phyloP scores from a whole-genome alignment of 208 protist genomes.

The Trypanosoma cruzi region DNA sequence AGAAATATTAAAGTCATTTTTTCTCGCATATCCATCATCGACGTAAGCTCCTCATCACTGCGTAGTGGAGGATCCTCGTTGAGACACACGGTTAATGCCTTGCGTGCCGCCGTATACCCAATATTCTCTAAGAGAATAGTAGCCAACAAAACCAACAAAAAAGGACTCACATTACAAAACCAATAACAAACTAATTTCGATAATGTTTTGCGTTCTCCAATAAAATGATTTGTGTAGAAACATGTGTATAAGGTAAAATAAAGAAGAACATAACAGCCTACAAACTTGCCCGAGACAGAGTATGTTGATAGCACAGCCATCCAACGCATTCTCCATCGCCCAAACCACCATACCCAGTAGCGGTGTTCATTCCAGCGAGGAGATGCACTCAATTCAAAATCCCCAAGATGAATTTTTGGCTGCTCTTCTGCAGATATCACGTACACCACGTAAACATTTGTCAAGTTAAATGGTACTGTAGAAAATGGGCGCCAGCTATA shows the following conservation, averaged over 20 bases:
- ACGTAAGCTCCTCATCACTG: slow-evolving; percentile 48
- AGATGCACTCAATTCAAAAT: slow-evolving; percentile 33
- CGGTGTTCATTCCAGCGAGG: slow-evolving; percentile 21
- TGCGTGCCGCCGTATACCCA: slow-evolving; percentile 32
- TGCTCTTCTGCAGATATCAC: slow-evolving; percentile 36
- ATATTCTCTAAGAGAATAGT: slow-evolving; percentile 41
- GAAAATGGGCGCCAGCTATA: slow-evolving; percentile 76
- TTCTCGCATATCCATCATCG: slow-evolving; percentile 61
- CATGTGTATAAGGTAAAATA: slow-evolving; percentile 42
- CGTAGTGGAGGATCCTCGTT: slow-evolving; percentile 33
- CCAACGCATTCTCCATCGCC: slow-evolving; percentile 58
- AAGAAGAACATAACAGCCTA: slow-evolving; percentile 40
- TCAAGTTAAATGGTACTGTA: slow-evolving; percentile 43
- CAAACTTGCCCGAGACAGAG: slow-evolving; percentile 48
- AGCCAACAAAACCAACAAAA: slow-evolving; percentile 28
- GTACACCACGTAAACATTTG: slow-evolving; percentile 72
- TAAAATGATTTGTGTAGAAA: slow-evolving; percentile 28
- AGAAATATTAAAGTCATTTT: slow-evolving; percentile 54
- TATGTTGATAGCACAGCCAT: slow-evolving; percentile 61
- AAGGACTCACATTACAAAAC: slow-evolving; percentile 20
- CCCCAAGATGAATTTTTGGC: slow-evolving; percentile 29
- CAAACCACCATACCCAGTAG: slow-evolving; percentile 34
- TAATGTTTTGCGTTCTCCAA: not conserved
- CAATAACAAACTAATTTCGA: slow-evolving; percentile 18
- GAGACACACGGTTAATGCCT: slow-evolving; percentile 54